phyloP scores from a whole-genome alignment of 805 yeast species.

The Priceomyces carsonii region DNA sequence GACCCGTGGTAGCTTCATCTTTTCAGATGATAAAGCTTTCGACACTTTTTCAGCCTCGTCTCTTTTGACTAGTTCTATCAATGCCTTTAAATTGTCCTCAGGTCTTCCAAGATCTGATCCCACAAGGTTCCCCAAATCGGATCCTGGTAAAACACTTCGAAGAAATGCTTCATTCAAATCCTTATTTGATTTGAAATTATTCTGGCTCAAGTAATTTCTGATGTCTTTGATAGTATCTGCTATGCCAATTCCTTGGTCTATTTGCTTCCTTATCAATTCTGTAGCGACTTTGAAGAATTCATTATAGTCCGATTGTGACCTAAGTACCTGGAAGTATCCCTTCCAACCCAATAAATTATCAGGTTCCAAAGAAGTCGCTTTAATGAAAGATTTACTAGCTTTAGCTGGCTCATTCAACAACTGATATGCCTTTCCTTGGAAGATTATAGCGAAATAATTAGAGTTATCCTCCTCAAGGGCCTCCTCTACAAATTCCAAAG shows the following conservation, averaged over 20 bases:
- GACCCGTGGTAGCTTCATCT: constrained; percentile 48
- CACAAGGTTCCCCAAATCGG: constrained; percentile 52
- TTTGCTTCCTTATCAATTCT: constrained; percentile 39
- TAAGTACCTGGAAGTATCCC: constrained; percentile 60
- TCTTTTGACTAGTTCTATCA: constrained; percentile 39
- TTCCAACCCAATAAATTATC: constrained; percentile 73
- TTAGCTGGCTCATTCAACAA: constrained; percentile 34
- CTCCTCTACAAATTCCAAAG: constrained; percentile 55
- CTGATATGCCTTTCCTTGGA: constrained; percentile 70
- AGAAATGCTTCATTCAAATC: constrained; percentile 50
- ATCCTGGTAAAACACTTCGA: constrained; percentile 55
- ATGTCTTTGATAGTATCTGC: constrained; percentile 52
- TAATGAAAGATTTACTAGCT: constrained; percentile 46
- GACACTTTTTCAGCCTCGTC: constrained; percentile 45
- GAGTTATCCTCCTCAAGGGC: constrained; percentile 56
- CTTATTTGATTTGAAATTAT: constrained; percentile 25
- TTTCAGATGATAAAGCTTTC: constrained; percentile 44
- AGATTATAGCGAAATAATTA: constrained; percentile 66
- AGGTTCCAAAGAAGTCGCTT: constrained; percentile 52
- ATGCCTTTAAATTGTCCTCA: constrained; percentile 43
- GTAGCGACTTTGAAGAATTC: constrained; percentile 50
- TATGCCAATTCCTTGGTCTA: constrained; percentile 44
- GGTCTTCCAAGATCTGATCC: constrained; percentile 47
- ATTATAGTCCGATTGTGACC: constrained; percentile 35
- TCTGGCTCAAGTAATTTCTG: constrained; percentile 42